Conservation (phyloP, 176 grass and related monocot genomes). For the Oryza punctata region DNA sequence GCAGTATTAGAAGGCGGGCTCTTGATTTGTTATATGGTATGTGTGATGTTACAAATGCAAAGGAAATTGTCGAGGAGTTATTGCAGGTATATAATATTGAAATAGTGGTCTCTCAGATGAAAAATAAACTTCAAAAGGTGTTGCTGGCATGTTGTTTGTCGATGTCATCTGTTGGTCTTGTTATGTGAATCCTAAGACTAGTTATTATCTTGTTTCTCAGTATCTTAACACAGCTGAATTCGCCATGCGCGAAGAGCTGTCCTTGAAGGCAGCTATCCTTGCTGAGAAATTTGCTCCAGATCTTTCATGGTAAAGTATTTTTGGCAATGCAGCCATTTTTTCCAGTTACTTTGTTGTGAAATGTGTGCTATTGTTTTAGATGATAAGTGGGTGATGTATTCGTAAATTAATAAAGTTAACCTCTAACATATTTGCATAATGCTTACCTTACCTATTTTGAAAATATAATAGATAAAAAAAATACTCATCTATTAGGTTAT, state of each 20-base stretch:
- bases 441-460: background rate
- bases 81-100: conserved; percentile 74
- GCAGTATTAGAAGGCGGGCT: conserved; percentile 96
- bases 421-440: background rate
- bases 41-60: conserved; percentile 98
- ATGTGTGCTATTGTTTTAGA: background rate
- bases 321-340: background rate
- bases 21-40: conserved; percentile 99
- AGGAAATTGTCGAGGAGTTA: conserved; percentile 98
- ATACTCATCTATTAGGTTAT: background rate
- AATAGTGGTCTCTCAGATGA: background rate
- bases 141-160: conserved; percentile 13
- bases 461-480: background rate
- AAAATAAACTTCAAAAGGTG: background rate
- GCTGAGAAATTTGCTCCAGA: conserved; percentile 99
- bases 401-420: background rate
- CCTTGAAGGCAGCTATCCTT: conserved; percentile 94
- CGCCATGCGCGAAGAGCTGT: conserved; percentile 94
- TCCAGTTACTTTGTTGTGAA: conserved; percentile 2
- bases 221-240: conserved; percentile 99
- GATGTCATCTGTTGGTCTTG: conserved; percentile 7
- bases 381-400: background rate
- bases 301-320: conserved; percentile 80
- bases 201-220: conserved; percentile 46
- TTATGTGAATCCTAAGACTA: conserved; percentile 29